Evolutionary conservation across 257 asterid genomes (phyloP).

Genomic region (Paulownia fortunei): DNA sequence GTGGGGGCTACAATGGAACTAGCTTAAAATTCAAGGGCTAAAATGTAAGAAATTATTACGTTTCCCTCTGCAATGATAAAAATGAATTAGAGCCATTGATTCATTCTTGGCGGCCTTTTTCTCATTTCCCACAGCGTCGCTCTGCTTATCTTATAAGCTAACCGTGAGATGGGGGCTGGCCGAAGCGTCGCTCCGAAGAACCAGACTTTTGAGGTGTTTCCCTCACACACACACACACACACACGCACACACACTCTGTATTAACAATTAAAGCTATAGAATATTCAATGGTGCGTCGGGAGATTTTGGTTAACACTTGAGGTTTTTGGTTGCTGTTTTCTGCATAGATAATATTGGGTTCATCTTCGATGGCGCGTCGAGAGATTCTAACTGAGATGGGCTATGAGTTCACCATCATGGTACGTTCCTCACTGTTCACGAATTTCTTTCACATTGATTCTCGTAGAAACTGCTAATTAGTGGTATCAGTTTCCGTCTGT

Average conservation of each 20-base stretch:
- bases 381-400: conserved; percentile 81
- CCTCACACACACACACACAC: background rate
- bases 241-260: background rate
- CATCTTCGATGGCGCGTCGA: conserved; percentile 79
- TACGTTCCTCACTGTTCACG: conserved; percentile 22
- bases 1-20: background rate
- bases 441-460: background rate
- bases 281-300: background rate
- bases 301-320: conserved; percentile 11
- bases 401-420: conserved; percentile 68
- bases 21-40: background rate
- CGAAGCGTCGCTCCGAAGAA: conserved; percentile 46
- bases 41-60: background rate
- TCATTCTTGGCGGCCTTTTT: conserved; percentile 36
- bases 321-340: background rate
- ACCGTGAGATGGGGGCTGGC: conserved; percentile 31
- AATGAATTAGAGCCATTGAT: background rate
- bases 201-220: conserved; percentile 48
- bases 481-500: background rate
- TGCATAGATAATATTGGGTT: conserved; percentile 75
- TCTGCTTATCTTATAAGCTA: conserved; percentile 48
- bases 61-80: background rate
- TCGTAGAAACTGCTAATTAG: background rate
- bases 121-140: background rate
- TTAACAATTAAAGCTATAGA: conserved; percentile 5